A percentile compares a stretch with the other conserved stretches of the same genome.
Conservation (phyloP, 2,329 filamentous ascomycete species). For the Alternaria longipes region DNA sequence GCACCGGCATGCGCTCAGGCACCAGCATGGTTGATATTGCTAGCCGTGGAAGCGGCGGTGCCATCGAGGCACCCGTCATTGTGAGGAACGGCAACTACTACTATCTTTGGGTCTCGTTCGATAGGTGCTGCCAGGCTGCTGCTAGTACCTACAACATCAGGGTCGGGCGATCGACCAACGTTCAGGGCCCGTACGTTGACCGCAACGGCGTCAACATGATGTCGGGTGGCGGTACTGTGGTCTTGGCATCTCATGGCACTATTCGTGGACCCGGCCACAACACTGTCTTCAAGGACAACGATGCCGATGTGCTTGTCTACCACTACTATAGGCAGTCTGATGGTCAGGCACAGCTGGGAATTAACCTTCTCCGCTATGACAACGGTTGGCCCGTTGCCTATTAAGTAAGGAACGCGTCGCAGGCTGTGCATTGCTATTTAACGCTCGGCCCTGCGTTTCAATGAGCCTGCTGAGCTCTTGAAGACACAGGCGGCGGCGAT, state of each 20-base stretch:
- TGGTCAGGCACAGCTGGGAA: not conserved
- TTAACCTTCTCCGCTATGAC: not conserved
- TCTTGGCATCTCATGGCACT: not conserved
- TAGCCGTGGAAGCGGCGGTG: not conserved
- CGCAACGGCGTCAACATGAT: not conserved
- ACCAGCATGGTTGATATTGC: not conserved
- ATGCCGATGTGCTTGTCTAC: slow-evolving; percentile 1
- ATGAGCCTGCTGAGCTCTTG: not conserved
- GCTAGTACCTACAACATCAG: not conserved
- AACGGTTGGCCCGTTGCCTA: not conserved
- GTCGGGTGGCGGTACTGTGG: not conserved
- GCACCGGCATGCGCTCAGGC: not conserved
- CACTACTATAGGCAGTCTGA: not conserved
- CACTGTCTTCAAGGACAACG: not conserved
- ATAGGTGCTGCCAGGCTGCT: not conserved
- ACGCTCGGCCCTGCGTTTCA: not conserved
- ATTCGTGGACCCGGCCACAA: not conserved
- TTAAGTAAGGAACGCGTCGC: not conserved
- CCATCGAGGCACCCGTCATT: not conserved
- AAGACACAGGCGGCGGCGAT: not conserved
- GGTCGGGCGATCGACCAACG: not conserved
- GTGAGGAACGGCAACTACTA: not conserved
- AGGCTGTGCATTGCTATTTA: not conserved
- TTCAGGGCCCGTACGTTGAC: not conserved
- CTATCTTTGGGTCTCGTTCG: not conserved